Conservation (phyloP, 73 alveolate genomes). For the Paramecium caudatum region DNA sequence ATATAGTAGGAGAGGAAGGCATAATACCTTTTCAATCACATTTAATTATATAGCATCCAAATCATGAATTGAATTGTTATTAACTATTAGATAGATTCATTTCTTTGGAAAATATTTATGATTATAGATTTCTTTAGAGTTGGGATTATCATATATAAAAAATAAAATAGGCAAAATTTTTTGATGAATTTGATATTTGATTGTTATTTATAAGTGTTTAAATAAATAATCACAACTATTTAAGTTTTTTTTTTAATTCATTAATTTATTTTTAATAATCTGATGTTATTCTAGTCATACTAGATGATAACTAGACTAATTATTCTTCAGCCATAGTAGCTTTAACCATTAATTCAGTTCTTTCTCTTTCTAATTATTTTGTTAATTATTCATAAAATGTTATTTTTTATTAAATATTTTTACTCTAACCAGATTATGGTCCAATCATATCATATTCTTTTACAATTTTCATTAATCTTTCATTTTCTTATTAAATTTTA, state of each 20-base stretch:
- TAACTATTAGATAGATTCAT: slow-evolving; percentile 17
- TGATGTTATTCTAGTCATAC: slow-evolving; percentile 88
- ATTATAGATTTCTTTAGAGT: slow-evolving; percentile 31
- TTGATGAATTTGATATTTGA: slow-evolving; percentile 51
- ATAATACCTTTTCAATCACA: too few relatives aligned
- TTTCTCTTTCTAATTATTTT: slow-evolving; percentile 97
- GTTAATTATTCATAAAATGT: slow-evolving; percentile 88
- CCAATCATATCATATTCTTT: slow-evolving; percentile 81
- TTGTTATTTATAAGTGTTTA: background rate
- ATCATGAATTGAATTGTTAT: background rate
- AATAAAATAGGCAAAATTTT: slow-evolving; percentile 32
- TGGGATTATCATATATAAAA: slow-evolving; percentile 31
- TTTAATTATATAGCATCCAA: slow-evolving; percentile 22
- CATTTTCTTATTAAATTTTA: slow-evolving; percentile 84
- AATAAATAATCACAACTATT: slow-evolving; percentile 36
- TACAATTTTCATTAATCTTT: slow-evolving; percentile 81
- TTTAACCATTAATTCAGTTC: slow-evolving; percentile 95
- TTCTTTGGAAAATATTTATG: slow-evolving; percentile 25
- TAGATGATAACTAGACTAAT: slow-evolving; percentile 90
- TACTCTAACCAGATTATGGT: slow-evolving; percentile 91
- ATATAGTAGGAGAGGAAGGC: too few relatives aligned
- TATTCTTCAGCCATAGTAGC: slow-evolving; percentile 99
- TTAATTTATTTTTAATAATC: slow-evolving; percentile 93
- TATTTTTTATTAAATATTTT: slow-evolving; percentile 90
- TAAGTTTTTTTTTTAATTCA: slow-evolving; percentile 52